A percentile compares a stretch with the other conserved stretches of the same genome.
phyloP scores from a whole-genome alignment of 495 filamentous ascomycete species.

The Pseudotulostoma volvatum region DNA sequence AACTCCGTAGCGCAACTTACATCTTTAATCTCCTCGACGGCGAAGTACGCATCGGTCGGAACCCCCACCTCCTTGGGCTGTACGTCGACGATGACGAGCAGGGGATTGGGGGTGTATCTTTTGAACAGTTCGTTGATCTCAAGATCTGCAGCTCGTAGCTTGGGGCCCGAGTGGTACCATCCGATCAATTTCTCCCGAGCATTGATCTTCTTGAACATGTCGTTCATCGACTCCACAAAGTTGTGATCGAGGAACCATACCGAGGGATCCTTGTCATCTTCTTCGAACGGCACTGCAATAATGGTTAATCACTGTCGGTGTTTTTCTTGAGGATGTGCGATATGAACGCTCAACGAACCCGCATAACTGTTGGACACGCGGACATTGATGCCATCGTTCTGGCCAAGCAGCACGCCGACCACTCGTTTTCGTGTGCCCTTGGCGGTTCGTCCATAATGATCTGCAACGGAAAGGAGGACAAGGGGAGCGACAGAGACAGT shows the following conservation, averaged over 20 bases:
- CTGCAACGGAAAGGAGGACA: conserved; percentile 93
- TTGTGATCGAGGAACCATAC: conserved; percentile 99
- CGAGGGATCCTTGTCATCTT: conserved; percentile 94
- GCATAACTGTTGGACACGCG: conserved; percentile 98
- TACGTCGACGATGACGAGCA: conserved; percentile 96
- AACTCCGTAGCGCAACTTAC: too few species aligned
- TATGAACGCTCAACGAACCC: conserved; percentile 38
- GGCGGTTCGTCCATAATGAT: conserved; percentile 90
- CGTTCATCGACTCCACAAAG: conserved; percentile 98
- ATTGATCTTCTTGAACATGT: conserved; percentile 99
- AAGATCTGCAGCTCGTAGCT: conserved; percentile 88
- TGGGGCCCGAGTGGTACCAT: conserved; percentile 98
- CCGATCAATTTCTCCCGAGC: conserved; percentile 96
- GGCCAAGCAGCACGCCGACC: conserved; percentile 85
- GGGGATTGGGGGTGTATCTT: conserved; percentile 89
- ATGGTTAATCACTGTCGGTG: too few species aligned
- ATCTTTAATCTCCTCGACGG: conserved; percentile 98
- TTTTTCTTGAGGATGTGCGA: background rate
- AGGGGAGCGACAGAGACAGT: conserved; percentile 94
- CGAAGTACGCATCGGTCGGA: conserved; percentile 97
- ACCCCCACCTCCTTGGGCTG: conserved; percentile 97
- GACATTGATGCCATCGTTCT: conserved; percentile 88
- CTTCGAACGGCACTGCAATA: conserved; percentile 75
- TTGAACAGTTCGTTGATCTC: conserved; percentile 99
- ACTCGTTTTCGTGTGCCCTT: conserved; percentile 87